These are phyloP conservation scores for Rhizopus arrhizus DNA, from an alignment of 371 early-diverging fungal genomes.

Conservation along the genomic window DNA sequence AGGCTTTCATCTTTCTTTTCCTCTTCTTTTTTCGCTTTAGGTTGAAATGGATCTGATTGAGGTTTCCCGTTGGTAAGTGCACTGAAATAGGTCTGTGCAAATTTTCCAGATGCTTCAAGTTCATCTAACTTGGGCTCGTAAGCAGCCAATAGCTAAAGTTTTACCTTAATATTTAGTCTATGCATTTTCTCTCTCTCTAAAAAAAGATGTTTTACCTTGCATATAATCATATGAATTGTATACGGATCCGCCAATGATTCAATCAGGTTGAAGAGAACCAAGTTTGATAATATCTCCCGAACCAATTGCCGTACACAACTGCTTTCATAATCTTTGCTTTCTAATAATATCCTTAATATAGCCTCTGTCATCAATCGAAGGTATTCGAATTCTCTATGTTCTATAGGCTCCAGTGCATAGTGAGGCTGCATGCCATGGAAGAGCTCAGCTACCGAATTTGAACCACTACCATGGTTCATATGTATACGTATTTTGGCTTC, in stretches of 20 bases:
- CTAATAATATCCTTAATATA: constrained; percentile 44
- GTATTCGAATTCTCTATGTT: constrained; percentile 55
- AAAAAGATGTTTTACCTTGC: constrained; percentile 45
- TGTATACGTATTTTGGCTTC: constrained; percentile 49
- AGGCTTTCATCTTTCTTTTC: constrained; percentile 23
- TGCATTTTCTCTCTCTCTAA: too few relatives aligned
- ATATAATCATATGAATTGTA: constrained; percentile 60
- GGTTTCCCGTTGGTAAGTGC: constrained; percentile 21
- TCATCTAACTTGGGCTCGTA: constrained; percentile 35
- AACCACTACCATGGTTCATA: constrained; percentile 56
- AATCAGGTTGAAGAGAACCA: constrained; percentile 51
- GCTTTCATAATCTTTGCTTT: constrained; percentile 50
- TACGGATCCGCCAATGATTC: constrained; percentile 60
- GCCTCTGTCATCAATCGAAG: constrained; percentile 52
- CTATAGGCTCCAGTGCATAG: constrained; percentile 51
- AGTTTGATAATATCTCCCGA: constrained; percentile 55
- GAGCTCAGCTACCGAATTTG: constrained; percentile 43
- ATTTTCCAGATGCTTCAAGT: constrained; percentile 38
- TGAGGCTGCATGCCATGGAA: constrained; percentile 71
- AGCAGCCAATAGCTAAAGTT: constrained; percentile 27
- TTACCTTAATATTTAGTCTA: too few relatives aligned
- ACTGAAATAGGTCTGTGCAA: constrained; percentile 34
- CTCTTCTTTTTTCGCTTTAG: constrained; percentile 19
- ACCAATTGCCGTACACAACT: constrained; percentile 59
- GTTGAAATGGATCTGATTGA: constrained; percentile 9